phyloP scores from a whole-genome alignment of 805 yeast species.

The Ogataea minuta region DNA sequence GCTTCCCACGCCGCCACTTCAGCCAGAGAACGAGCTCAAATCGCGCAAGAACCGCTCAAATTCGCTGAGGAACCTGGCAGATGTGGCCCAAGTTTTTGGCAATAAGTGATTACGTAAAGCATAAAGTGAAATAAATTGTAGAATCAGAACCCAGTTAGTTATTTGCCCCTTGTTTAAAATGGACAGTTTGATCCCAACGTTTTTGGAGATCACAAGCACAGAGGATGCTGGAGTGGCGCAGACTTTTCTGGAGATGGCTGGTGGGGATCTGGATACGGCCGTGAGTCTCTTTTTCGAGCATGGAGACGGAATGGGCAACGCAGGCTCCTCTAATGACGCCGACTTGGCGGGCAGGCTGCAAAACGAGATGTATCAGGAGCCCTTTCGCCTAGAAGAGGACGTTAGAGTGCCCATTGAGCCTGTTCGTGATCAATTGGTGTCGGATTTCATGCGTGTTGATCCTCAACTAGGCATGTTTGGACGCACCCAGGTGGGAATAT shows the following conservation, averaged over 20 bases:
- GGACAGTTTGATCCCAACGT: constrained; percentile 58
- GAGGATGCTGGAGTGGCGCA: constrained; percentile 65
- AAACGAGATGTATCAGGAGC: constrained; percentile 53
- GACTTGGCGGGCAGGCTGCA: constrained; percentile 62
- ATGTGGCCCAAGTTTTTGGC: constrained; percentile 10
- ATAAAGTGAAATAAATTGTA: not conserved
- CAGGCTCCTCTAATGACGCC: constrained; percentile 35
- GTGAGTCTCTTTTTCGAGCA: constrained; percentile 79
- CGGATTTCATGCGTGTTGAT: constrained; percentile 23
- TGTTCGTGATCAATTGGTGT: constrained; percentile 59
- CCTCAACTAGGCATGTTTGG: constrained; percentile 48
- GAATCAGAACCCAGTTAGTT: not conserved
- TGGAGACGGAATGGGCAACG: constrained; percentile 36
- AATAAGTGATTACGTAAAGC: constrained; percentile 3
- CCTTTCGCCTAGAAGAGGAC: constrained; percentile 37
- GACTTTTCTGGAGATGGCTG: constrained; percentile 77
- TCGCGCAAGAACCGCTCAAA: constrained; percentile 10
- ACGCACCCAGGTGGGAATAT: constrained; percentile 47
- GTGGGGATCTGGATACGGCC: constrained; percentile 77
- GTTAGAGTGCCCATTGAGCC: constrained; percentile 81
- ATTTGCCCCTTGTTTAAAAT: constrained; percentile 15
- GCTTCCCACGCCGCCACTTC: not conserved
- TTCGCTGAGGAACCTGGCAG: constrained; percentile 17
- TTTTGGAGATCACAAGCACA: constrained; percentile 80
- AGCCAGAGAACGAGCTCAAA: constrained; percentile 9